phyloP scores from a whole-genome alignment of 176 grass and related monocot genomes.

The Neostapfia colusana region DNA sequence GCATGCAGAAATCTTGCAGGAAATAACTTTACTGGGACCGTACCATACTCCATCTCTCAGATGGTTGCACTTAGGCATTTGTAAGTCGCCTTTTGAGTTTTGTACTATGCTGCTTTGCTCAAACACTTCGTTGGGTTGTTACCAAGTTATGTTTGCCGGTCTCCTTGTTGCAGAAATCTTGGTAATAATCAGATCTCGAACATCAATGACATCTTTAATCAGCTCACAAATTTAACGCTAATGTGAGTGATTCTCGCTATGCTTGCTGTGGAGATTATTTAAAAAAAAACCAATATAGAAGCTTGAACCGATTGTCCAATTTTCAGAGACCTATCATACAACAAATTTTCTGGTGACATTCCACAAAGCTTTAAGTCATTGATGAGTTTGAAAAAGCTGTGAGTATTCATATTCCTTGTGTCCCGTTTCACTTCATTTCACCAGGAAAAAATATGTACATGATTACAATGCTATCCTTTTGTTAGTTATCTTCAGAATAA shows the following conservation, averaged over 20 bases:
- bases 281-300: no score
- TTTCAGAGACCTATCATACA: conserved; percentile 79
- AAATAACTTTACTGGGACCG: conserved; percentile 68
- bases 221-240: conserved; percentile 60
- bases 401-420: conserved; percentile 36
- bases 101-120: background rate
- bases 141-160: conserved; percentile 7
- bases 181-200: conserved; percentile 74
- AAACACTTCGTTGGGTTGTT: conserved; percentile 21
- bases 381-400: conserved; percentile 74
- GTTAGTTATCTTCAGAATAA: conserved; percentile 91
- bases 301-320: conserved; percentile 29
- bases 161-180: conserved; percentile 61
- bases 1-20: conserved; percentile 72
- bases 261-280: no score
- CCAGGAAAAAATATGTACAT: conserved; percentile 5
- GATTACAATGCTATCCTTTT: conserved; percentile 25
- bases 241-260: conserved; percentile 60
- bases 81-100: conserved; percentile 47
- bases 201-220: conserved; percentile 62
- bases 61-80: conserved; percentile 60
- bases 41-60: conserved; percentile 76
- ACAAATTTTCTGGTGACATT: conserved; percentile 68
- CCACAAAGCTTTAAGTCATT: conserved; percentile 71
- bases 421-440: conserved; percentile 12